phyloP scores from a whole-genome alignment of 768 basidiomycete species.

The Harrya chromipes region DNA sequence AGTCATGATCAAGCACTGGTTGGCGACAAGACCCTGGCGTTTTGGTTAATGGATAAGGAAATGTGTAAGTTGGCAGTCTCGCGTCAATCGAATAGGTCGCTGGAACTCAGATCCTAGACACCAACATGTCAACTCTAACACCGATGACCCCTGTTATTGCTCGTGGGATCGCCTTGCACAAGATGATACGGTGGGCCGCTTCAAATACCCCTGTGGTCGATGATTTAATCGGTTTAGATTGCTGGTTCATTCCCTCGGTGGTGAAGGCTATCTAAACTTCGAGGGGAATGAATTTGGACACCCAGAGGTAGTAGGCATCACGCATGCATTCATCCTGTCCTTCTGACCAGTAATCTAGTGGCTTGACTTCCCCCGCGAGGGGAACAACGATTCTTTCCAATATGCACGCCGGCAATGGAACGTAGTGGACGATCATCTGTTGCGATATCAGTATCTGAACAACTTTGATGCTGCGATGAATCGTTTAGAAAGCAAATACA shows the following conservation, averaged over 20 bases:
- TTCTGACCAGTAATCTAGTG: slow-evolving; percentile 49
- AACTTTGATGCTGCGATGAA: slow-evolving; percentile 96
- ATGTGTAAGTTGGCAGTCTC: slow-evolving; percentile 70
- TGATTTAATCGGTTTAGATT: slow-evolving; percentile 47
- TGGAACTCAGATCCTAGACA: slow-evolving; percentile 49
- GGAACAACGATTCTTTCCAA: slow-evolving; percentile 94
- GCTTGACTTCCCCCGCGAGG: slow-evolving; percentile 98
- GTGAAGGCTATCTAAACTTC: slow-evolving; percentile 97
- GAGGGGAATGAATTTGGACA: slow-evolving; percentile 99
- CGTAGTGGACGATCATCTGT: slow-evolving; percentile 75
- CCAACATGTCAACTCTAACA: slow-evolving; percentile 88
- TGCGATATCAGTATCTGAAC: slow-evolving; percentile 94
- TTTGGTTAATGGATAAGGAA: slow-evolving; percentile 99
- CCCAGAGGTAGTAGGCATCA: slow-evolving; percentile 73
- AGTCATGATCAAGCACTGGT: slow-evolving; percentile 98
- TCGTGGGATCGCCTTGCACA: slow-evolving; percentile 90
- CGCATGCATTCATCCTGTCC: neutral
- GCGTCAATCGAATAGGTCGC: neutral
- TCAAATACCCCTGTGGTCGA: neutral
- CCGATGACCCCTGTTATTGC: slow-evolving; percentile 82
- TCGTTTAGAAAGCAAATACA: slow-evolving; percentile 68
- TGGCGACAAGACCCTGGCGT: slow-evolving; percentile 97
- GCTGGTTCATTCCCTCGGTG: slow-evolving; percentile 88
- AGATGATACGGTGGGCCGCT: slow-evolving; percentile 83
- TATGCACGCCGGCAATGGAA: slow-evolving; percentile 98